Conservation (phyloP, 23 red algal genomes). For the Porphyridium purpureum region DNA sequence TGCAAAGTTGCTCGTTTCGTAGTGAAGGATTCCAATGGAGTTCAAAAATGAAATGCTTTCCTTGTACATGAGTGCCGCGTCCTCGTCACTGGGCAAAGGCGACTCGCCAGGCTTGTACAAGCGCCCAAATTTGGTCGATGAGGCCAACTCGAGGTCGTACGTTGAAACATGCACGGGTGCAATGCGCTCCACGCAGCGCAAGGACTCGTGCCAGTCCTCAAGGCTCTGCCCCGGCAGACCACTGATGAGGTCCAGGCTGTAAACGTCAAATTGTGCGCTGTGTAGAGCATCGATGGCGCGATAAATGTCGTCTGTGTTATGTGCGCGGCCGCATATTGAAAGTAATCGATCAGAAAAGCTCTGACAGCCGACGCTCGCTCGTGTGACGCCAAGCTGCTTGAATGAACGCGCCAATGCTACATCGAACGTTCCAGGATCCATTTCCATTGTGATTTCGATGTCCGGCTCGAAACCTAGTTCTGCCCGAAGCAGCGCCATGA, state of each 20-base stretch:
- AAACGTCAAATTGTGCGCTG: constrained; percentile 22
- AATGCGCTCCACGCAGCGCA: constrained; percentile 12
- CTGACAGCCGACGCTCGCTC: constrained; percentile 76
- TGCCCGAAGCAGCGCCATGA: constrained; percentile 23
- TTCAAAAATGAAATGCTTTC: constrained; percentile 19
- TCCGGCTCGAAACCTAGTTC: constrained; percentile 15
- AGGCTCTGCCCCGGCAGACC: constrained; percentile 46
- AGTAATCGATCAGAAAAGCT: constrained; percentile 54
- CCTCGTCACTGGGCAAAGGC: constrained; percentile 48
- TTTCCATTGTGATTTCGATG: constrained; percentile 63
- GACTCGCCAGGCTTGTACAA: constrained; percentile 13
- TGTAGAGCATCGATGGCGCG: constrained; percentile 26
- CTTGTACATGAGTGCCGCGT: constrained; percentile 42
- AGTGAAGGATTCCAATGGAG: constrained; percentile 40
- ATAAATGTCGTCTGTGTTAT: constrained; percentile 34
- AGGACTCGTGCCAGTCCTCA: constrained; percentile 15
- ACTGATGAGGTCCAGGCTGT: constrained; percentile 78
- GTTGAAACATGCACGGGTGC: constrained; percentile 62
- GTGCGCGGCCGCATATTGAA: constrained; percentile 34
- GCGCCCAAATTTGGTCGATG: constrained; percentile 37
- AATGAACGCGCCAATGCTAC: constrained; percentile 10
- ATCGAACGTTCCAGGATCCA: constrained; percentile 93
- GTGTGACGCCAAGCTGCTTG: constrained; percentile 36
- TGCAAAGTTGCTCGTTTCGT: constrained; percentile 79
- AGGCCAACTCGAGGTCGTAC: constrained; percentile 78